Conservation (phyloP, 257 asterid genomes). For the Ilex asprella region DNA sequence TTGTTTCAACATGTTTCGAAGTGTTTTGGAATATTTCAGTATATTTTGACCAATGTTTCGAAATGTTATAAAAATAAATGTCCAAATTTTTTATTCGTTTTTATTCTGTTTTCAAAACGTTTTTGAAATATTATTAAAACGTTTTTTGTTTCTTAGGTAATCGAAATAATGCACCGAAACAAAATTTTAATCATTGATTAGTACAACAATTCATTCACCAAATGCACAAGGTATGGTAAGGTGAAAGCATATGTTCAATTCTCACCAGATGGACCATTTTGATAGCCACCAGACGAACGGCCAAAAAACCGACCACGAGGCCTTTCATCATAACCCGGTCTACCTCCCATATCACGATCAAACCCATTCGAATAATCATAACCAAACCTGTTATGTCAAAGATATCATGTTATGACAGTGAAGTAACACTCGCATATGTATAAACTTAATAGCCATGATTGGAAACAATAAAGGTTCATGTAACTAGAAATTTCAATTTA, state of each 20-base stretch:
- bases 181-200: neutral
- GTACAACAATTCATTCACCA: neutral
- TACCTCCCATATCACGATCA: slow-evolving; percentile 80
- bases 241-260: neutral
- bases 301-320: slow-evolving; percentile 78
- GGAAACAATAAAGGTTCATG: neutral
- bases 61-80: no score
- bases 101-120: no score
- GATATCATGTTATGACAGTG: neutral
- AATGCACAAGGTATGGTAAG: slow-evolving; percentile 6
- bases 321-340: slow-evolving; percentile 83
- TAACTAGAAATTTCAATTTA: no score
- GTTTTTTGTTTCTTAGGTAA: no score
- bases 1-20: no score
- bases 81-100: no score
- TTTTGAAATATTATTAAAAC: no score
- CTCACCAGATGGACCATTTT: slow-evolving; percentile 45
- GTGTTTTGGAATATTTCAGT: no score
- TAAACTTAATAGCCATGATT: slow-evolving; percentile 4
- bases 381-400: slow-evolving; percentile 47
- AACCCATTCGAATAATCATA: slow-evolving; percentile 70
- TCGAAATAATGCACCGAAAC: no score
- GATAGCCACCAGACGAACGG: slow-evolving; percentile 66
- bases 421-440: neutral
- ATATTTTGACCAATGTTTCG: no score